Evolutionary conservation across 495 filamentous ascomycete genomes (phyloP).

Genomic region (Hyaloscypha variabilis): DNA sequence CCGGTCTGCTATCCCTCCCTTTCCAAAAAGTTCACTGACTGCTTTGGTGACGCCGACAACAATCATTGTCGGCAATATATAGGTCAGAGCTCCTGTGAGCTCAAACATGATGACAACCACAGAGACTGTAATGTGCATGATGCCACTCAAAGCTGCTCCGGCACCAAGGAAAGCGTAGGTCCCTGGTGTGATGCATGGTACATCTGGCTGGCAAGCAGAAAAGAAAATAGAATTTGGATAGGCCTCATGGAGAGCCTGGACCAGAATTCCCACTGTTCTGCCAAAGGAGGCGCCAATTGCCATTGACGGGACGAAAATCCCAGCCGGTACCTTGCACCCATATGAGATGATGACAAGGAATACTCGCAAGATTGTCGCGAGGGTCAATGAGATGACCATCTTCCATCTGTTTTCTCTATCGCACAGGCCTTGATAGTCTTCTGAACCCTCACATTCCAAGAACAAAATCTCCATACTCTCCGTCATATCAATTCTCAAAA

Average conservation of each 20-base stretch:
- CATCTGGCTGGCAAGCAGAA: slow-evolving; percentile 82
- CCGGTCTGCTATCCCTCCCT: slow-evolving; percentile 94
- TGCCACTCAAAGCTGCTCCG: slow-evolving; percentile 92
- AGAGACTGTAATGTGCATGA: slow-evolving; percentile 97
- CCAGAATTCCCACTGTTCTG: slow-evolving; percentile 89
- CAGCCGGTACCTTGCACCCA: slow-evolving; percentile 96
- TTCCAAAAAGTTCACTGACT: slow-evolving; percentile 86
- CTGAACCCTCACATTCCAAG: slow-evolving; percentile 87
- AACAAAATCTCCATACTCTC: slow-evolving; percentile 99
- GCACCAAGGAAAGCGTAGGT: slow-evolving; percentile 96
- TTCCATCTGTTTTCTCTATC: slow-evolving; percentile 73
- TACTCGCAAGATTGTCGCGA: slow-evolving; percentile 80
- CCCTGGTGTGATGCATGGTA: slow-evolving; percentile 95
- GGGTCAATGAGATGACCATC: slow-evolving; percentile 77
- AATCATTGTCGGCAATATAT: slow-evolving; percentile 98
- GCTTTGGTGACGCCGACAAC: slow-evolving; percentile 97
- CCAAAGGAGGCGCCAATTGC: slow-evolving; percentile 95
- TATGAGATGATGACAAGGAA: slow-evolving; percentile 95
- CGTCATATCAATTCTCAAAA: slow-evolving; percentile 97
- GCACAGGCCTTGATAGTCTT: slow-evolving; percentile 92
- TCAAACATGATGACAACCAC: slow-evolving; percentile 99
- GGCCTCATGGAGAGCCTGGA: slow-evolving; percentile 84
- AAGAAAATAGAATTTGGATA: slow-evolving; percentile 85
- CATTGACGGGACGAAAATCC: slow-evolving; percentile 98
- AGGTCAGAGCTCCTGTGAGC: slow-evolving; percentile 90